Base-by-base conservation (phyloP, 306 rosid species). In the Malus sylvestris region DNA sequence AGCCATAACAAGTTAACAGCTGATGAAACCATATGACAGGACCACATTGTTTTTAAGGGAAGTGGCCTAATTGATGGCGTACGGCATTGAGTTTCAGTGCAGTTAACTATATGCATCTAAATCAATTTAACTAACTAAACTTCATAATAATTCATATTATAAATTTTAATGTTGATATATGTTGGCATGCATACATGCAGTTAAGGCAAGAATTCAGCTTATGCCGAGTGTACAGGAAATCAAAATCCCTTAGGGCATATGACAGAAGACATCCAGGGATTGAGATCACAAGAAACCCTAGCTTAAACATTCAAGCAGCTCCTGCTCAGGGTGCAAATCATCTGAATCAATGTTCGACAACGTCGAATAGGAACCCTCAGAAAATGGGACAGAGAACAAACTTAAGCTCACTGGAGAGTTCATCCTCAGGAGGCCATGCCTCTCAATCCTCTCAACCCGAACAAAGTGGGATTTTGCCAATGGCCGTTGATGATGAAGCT, bases 151-250 rank as follows among this genome's bases (percentile, higher is more conserved):
- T 35, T 35, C 40, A 35, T 61, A 14, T 10, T 27, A 13, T 61
- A 9, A 15, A 61, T 27, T 61, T 5, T 25, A 25, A 25, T 20
- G 61, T 14, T 49, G 53, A 49, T 20, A 16, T 46, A 4, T 32
- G 52, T 18, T 62, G 25, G n/a, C 15, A 35, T 59, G 59, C 5
- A 23, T 66, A 42, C 6, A 44, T 68, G 84, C 93, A 93, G 97
- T 45, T 91, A 38, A 89, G 96, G 40, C 9, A 35, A 35, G 9
- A 35, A 35, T 35, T 35, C 8, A 35, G 40, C 40, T 35, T 35
- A 35, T 91, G 97, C 60, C 86, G 96, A 83, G 92, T 94, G 38
- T 88, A 91, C 89, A 94, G 88, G 82, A 94, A 87, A 83, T 78
- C 93, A 18, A 90, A 94, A 81, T 88, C 93, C 70, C 67, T 90